Conservation (phyloP, 179 eudicot genomes). For the Camellia oleifera region DNA sequence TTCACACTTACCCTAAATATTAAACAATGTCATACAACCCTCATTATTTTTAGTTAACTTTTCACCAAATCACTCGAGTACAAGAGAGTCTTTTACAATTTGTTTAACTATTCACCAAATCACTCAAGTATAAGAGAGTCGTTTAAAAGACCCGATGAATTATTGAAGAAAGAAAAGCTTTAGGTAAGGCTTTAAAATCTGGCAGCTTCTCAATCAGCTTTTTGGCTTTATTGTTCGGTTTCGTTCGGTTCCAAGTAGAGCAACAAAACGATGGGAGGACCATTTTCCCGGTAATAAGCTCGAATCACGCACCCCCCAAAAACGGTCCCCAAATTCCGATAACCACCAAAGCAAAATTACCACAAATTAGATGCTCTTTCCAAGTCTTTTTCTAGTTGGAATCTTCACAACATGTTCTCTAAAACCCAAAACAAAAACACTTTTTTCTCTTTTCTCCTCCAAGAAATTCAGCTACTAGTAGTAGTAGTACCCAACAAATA, state of each 20-base stretch:
- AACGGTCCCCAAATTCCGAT: neutral
- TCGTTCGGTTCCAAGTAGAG: neutral
- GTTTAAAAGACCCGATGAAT: too few relatives aligned
- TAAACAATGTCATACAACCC: too few relatives aligned
- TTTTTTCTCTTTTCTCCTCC: neutral
- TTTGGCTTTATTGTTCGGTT: neutral
- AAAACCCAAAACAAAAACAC: neutral
- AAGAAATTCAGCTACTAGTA: neutral
- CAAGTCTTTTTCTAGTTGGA: conserved; percentile 12
- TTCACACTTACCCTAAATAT: too few relatives aligned
- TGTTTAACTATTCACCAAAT: too few relatives aligned
- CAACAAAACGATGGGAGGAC: neutral
- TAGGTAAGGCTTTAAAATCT: neutral
- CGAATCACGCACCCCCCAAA: neutral
- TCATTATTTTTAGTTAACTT: too few relatives aligned
- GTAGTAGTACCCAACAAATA: neutral
- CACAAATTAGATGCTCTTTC: conserved; percentile 5
- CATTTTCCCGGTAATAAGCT: neutral
- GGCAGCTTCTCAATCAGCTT: too few relatives aligned
- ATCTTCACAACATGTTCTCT: conserved; percentile 1
- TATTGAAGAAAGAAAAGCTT: neutral
- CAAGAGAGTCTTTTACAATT: too few relatives aligned
- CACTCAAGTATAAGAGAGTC: too few relatives aligned
- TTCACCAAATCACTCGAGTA: too few relatives aligned
- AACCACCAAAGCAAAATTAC: neutral